Conservation (phyloP, 345 rosid species). For the Abelmoschus esculentus region DNA sequence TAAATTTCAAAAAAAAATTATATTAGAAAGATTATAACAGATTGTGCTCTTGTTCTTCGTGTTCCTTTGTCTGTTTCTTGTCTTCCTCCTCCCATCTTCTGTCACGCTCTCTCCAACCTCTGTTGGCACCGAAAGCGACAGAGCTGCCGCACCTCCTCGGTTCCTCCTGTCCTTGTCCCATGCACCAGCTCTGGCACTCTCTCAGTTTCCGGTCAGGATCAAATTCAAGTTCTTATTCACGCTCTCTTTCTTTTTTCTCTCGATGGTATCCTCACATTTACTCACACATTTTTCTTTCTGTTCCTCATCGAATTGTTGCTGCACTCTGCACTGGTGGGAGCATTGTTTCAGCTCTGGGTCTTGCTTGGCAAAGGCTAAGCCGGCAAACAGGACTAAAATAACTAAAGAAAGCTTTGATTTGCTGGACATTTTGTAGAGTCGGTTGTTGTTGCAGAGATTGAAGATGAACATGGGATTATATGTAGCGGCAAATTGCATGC, state of each 20-base stretch:
- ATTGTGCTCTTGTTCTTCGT: constrained; percentile 10
- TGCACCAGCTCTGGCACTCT: constrained; percentile 31
- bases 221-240: neutral
- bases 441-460: neutral
- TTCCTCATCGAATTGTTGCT: constrained; percentile 18
- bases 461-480: neutral
- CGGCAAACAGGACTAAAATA: constrained; percentile 16
- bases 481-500: neutral
- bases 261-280: constrained; percentile 28
- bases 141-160: constrained; percentile 16
- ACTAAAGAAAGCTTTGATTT: constrained; percentile 6
- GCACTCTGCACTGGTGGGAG: constrained; percentile 38
- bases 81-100: constrained; percentile 5
- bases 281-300: constrained; percentile 22
- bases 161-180: neutral
- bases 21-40: neutral
- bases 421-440: constrained; percentile 2
- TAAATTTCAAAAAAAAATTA: neutral
- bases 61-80: neutral
- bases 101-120: constrained; percentile 9
- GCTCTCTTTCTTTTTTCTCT: constrained; percentile 15
- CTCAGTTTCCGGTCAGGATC: constrained; percentile 7
- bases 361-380: constrained; percentile 21
- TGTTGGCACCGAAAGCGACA: constrained; percentile 26
- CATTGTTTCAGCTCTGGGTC: constrained; percentile 47